Evolutionary conservation across 768 basidiomycete genomes (phyloP), one percentile per base, ranked within the genome.

Genomic region (Krasilnikovozyma curviuscula): DNA sequence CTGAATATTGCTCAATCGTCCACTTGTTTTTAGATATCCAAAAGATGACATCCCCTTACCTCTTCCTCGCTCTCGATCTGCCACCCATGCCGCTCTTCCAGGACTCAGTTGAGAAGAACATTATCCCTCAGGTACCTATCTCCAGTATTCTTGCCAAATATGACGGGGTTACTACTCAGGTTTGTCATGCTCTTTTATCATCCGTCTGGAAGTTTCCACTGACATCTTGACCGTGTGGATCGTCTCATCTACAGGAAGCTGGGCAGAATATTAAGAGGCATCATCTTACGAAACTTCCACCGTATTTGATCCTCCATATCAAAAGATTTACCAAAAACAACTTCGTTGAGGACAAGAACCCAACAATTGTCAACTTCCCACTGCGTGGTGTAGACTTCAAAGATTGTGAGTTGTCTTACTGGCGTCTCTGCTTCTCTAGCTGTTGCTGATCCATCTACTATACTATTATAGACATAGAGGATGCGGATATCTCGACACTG

Each of bases 281-380:
- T 67, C 89, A 95, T 64, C 79, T 89, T 57, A 82, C 83, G 57
- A 71, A 73, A 31, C 69, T 98, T 52, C 93, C 93, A 32, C 83
- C 73, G 42, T 95, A 93, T 61, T 78, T 98, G 59, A 81, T 97
- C 58, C 69, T 95, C 18, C 83, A 91, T 63, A 89, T 81, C 71
- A 97, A 89, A 63, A 77, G 93, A 32, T 98, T 97, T 67, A 88
- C 84, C 21, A 93, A 83, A 63, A 98, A 97, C 63, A 72, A 72
- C 44, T 95, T 97, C 58, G 88, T 95, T 6, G 91, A 95, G 64
- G 93, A 98, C 65, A 93, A 93, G 66, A 98, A 98, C 59, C 91
- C 91, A 7, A 98, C 93, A 1, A 89, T 98, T 52, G 83, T 98
- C 56, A 98, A 91, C 61, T 98, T 93, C 60, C 91, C 91, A 3